Conservation (phyloP, 1,284 basidiomycete species). For the Heterobasidion occidentale region DNA sequence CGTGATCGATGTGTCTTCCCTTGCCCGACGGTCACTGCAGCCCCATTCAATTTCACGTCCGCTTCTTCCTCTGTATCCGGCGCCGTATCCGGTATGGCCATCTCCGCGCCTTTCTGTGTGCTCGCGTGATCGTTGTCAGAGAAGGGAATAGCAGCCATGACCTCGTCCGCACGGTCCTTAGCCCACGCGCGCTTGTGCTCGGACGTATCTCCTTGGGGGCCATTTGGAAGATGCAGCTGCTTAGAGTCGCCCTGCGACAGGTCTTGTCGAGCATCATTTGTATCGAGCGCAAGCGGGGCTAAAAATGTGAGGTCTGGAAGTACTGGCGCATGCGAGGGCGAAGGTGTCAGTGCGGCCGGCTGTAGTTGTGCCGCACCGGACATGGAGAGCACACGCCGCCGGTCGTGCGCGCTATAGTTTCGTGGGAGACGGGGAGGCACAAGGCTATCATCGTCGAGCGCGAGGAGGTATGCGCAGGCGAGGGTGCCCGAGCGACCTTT, state of each 20-base stretch:
- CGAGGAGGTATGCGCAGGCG: conserved; percentile 74
- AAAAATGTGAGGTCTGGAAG: no score
- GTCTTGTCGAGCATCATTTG: no score
- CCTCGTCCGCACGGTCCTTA: conserved; percentile 31
- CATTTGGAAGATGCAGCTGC: no score
- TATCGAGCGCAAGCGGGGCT: no score
- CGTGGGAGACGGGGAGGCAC: conserved; percentile 39
- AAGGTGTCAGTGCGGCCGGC: no score
- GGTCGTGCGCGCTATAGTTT: conserved; percentile 29
- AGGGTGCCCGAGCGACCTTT: conserved; percentile 81
- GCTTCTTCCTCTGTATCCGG: conserved; percentile 4
- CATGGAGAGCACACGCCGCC: neutral
- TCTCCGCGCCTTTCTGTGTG: no score
- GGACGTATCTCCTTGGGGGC: conserved; percentile 1
- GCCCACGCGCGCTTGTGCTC: neutral
- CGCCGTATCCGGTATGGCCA: conserved; percentile 8
- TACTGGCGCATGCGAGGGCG: no score
- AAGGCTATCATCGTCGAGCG: conserved; percentile 37
- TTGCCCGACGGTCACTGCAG: neutral
- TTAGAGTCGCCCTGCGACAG: no score
- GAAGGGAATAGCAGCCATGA: conserved; percentile 41
- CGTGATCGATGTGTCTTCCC: neutral
- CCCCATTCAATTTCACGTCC: neutral
- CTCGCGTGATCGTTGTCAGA: conserved; percentile 20
- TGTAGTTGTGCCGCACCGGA: no score